Percentiles rank a stretch among this genome's conserved stretches.
Conservation (phyloP, 495 filamentous ascomycete genomes). For the Lasiosphaeria miniovina region DNA sequence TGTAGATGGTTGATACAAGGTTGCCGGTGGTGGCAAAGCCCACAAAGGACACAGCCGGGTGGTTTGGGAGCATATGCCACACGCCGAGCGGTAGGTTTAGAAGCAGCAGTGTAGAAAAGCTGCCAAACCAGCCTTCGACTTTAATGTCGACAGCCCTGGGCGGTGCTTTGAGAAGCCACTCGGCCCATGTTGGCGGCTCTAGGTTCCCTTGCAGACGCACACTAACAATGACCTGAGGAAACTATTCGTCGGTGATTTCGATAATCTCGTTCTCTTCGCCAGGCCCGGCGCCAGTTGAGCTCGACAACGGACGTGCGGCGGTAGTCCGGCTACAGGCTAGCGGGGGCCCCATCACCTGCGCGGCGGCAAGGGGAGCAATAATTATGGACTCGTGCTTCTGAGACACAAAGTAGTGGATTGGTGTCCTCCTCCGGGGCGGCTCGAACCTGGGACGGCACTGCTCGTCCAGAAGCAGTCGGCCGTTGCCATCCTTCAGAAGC, state of each 20-base stretch:
- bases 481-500: conserved; percentile 2
- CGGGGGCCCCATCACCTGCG: not conserved
- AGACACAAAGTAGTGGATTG: conserved; percentile 15
- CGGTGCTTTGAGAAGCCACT: conserved; percentile 15
- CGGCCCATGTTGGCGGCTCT: conserved; percentile 2
- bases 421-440: conserved; percentile 6
- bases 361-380: conserved; percentile 1
- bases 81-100: conserved; percentile 11
- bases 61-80: conserved; percentile 21
- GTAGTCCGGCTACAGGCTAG: not conserved
- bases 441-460: conserved; percentile 11
- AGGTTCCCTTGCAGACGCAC: not conserved
- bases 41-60: conserved; percentile 25
- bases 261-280: not conserved
- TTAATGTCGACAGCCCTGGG: conserved; percentile 10
- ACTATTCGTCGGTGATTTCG: not conserved
- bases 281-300: too few species aligned
- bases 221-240: conserved; percentile 10
- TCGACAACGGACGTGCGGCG: too few species aligned
- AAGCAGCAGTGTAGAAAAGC: conserved; percentile 13
- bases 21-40: conserved; percentile 13
- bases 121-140: conserved; percentile 14
- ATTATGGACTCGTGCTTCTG: conserved; percentile 10
- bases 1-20: not conserved
- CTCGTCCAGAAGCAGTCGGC: not conserved